Evolutionary conservation across 2,329 filamentous ascomycete genomes (phyloP), one percentile per base, ranked within the genome.

Genomic region (Arthrobotrys entomopaga): DNA sequence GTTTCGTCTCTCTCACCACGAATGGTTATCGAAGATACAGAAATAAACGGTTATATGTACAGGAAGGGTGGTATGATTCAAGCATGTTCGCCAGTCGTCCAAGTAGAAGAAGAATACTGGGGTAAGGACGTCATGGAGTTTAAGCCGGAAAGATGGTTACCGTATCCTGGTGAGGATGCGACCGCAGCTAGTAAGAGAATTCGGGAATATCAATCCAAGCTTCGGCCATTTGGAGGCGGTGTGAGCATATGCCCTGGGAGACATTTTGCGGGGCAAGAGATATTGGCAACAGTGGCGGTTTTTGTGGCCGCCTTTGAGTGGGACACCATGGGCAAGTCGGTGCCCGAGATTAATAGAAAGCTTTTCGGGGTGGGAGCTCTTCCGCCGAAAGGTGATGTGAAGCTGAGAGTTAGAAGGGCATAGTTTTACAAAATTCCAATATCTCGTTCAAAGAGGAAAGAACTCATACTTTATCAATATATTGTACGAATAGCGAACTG

Each of bases 41-140:
- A 73, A n/a, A 66, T 73, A 19, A 50, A 66, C 43, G 69, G 69
- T 1, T 73, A 61, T 26, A 63, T 63, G 26, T 73, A 66, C 22
- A 73, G 66, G 24, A 73, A 73, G 34, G 69, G 69, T 7, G 69
- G 69, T 22, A 73, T 73, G 69, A 49, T 73, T 4, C 69, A 73
- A 26, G 69, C 48, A 4, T 24, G 61, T 4, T 52, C 54, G 3
- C 56, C 56, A 19, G 26, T 66, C 8, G 29, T 46, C 1, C 69
- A 73, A 26, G 1, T 73, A 4, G 69, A 73, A 15, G 69, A 73
- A 38, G 61, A 40, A 19, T 66, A 61, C 16, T 73, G 69, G 69
- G 69, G 69, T 6, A 73, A 73, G 20, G 56, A 66, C 22, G 69
- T 58, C 10, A 22, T 46, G 13, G 61, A 66, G 11, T 73, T 66